Base-by-base conservation (phyloP, 176 grass and related monocot species). In the Juncus inflexus region DNA sequence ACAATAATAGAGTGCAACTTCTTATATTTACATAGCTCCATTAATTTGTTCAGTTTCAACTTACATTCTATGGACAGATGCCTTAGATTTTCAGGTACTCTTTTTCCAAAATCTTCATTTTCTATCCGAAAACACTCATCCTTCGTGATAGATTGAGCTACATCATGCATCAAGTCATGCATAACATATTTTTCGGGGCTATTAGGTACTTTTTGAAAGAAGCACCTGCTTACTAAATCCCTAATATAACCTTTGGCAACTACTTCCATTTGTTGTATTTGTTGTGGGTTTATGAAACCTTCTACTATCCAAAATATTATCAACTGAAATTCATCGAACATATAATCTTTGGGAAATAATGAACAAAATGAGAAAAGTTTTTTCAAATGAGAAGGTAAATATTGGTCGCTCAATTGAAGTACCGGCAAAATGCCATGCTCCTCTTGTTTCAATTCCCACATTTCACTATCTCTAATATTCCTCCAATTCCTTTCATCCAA, bases 91-190 rank as follows among this genome's bases (percentile, higher is more conserved):
- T 1, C 19, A 28, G 19, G 19, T 28, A 28, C 19, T 28, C 1
- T 28, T 28, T 28, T 28, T 28, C n/a, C n/a, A n/a, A 58, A 42
- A 9, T 66, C 6, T 6, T 72, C 13, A 81, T 75, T 52, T 81
- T 78, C 77, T 42, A 89, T 62, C 40, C 58, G 42, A 28, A 77
- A 81, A 39, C 74, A 76, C 61, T 78, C 86, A 50, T 73, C 73
- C 16, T 71, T 74, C 3, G 69, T 81, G 2, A 81, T 0, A 0
- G 40, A 84, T 45, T 76, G 69, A n/a, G 77, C 73, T 42, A 90
- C 13, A 61, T 90, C 81, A 63, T 84, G 81, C 9, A 90, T 55
- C 64, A 85, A 68, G 4, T 79, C 81, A 76, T 90, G 81, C 47
- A 81, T 67, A 39, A 79, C 40, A 81, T 84, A 89, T 35, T 43